Conservation (phyloP, 345 rosid genomes). For the Populus davidiana region DNA sequence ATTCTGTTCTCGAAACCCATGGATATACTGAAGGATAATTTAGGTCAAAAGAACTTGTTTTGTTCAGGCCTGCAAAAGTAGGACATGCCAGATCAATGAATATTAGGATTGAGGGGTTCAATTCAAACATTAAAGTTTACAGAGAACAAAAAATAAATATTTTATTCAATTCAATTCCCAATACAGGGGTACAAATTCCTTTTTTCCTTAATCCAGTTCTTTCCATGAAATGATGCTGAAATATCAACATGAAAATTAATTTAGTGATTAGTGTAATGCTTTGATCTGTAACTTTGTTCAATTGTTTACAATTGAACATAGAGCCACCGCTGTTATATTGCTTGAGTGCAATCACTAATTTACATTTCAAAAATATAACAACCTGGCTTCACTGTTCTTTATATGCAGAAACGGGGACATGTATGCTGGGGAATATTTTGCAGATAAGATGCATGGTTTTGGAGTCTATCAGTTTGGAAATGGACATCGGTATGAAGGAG, state of each 20-base stretch:
- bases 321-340: background rate
- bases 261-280: background rate
- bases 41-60: background rate
- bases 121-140: background rate
- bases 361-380: background rate
- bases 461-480: conserved; percentile 76
- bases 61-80: background rate
- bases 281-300: background rate
- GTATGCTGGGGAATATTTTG: conserved; percentile 80
- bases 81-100: background rate
- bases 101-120: background rate
- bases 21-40: background rate
- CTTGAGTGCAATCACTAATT: background rate
- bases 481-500: conserved; percentile 76
- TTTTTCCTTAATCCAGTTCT: background rate
- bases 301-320: background rate
- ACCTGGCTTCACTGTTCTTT: conserved; percentile 3
- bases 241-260: background rate
- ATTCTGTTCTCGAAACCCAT: background rate
- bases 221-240: background rate
- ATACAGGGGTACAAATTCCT: background rate
- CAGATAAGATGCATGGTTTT: conserved; percentile 81
- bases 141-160: background rate
- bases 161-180: background rate
- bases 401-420: conserved; percentile 66